Conservation (phyloP, 768 basidiomycete genomes). For the Lactarius deliciosus region DNA sequence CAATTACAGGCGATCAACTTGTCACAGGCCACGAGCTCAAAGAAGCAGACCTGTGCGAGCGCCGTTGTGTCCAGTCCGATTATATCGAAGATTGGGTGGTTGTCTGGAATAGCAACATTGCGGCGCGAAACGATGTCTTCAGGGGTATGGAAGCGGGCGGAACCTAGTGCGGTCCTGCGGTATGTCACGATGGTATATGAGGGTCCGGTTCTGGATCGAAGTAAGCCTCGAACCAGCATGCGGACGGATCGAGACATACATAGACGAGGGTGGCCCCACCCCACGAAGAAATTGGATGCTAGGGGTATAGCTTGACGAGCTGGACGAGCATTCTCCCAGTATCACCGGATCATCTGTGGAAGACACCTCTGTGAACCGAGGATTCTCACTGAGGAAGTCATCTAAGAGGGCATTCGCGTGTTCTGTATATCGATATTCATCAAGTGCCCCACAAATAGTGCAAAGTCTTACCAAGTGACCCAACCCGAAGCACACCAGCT, state of each 20-base stretch:
- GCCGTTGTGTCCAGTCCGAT: conserved; percentile 18
- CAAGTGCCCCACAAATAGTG: background rate
- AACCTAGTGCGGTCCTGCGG: conserved; percentile 23
- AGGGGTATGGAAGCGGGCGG: conserved; percentile 25
- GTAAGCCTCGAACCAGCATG: conserved; percentile 8
- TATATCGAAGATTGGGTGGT: conserved; percentile 18
- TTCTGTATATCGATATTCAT: conserved; percentile 9
- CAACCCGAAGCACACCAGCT: conserved; percentile 23
- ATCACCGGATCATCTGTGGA: conserved; percentile 23
- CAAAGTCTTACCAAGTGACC: conserved; percentile 15
- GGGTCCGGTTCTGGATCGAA: conserved; percentile 6
- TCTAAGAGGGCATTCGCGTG: conserved; percentile 12
- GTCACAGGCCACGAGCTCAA: background rate
- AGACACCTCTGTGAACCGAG: conserved; percentile 23
- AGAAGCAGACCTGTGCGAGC: conserved; percentile 20
- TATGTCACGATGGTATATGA: conserved; percentile 21
- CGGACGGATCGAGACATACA: conserved; percentile 3
- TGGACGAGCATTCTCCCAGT: conserved; percentile 20
- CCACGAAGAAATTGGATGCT: conserved; percentile 13
- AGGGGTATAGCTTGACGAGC: conserved; percentile 7
- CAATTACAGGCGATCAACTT: conserved; percentile 5
- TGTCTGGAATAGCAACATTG: background rate
- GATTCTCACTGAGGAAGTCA: conserved; percentile 24
- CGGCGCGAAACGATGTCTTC: background rate
- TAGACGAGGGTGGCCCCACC: background rate